A percentile compares a stretch with the other conserved stretches of the same genome.
phyloP scores from a whole-genome alignment of 1,139 yeast genomes.

The Yamadazyma dushanensis region DNA sequence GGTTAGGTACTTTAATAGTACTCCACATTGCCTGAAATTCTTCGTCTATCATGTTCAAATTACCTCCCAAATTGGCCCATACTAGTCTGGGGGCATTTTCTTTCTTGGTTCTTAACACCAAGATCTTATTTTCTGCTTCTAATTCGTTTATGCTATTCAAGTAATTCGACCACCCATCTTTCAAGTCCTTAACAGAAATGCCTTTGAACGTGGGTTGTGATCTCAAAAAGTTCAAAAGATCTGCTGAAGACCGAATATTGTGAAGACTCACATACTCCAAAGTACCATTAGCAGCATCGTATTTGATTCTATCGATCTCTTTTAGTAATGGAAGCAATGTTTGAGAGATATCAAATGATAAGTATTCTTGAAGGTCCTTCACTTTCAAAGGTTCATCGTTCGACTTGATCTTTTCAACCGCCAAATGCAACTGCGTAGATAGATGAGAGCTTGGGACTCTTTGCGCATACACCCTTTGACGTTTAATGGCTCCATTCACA shows the following conservation, averaged over 20 bases:
- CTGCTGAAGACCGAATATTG: constrained; percentile 80
- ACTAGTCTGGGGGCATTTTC: constrained; percentile 88
- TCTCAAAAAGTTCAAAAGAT: constrained; percentile 70
- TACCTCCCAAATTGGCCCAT: constrained; percentile 86
- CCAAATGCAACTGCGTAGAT: constrained; percentile 79
- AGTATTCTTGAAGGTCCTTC: constrained; percentile 57
- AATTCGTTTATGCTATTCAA: constrained; percentile 71
- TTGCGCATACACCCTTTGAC: constrained; percentile 29
- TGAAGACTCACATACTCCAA: constrained; percentile 86
- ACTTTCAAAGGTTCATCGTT: constrained; percentile 71
- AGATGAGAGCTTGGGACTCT: constrained; percentile 58
- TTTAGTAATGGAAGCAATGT: constrained; percentile 67
- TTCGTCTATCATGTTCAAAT: constrained; percentile 72
- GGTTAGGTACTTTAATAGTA: constrained; percentile 73
- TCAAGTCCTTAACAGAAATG: constrained; percentile 79
- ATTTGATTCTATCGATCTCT: constrained; percentile 74
- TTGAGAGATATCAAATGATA: constrained; percentile 48
- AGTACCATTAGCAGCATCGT: constrained; percentile 58
- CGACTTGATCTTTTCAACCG: constrained; percentile 79
- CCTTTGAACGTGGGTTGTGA: constrained; percentile 89
- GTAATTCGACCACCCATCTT: constrained; percentile 98
- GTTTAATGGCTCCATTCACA: constrained; percentile 36
- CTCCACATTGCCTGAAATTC: constrained; percentile 86
- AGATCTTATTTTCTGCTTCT: constrained; percentile 72
- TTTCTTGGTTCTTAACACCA: constrained; percentile 86